Base-by-base conservation (phyloP, 2,329 filamentous ascomycete species). In the Colletotrichum theobromicola region DNA sequence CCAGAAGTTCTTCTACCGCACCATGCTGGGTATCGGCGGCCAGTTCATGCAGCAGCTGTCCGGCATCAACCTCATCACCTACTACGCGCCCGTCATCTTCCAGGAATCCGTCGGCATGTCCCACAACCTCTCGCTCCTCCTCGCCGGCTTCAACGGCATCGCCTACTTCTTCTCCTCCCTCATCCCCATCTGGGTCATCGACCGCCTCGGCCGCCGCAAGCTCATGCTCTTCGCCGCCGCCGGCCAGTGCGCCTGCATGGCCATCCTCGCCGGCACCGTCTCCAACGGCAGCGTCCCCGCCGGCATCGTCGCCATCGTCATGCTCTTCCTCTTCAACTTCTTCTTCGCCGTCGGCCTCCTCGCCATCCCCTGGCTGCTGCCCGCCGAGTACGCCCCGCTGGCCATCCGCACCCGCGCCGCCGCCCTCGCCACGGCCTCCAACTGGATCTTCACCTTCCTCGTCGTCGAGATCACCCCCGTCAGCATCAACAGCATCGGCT, bases 191-290 rank as follows among this genome's bases (percentile, higher is more conserved):
- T 84, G 81, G 80, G 70, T 82, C 28, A 82, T 84, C 32, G 82
- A 84, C 42, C 79, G 80, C 3, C 87, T 88, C 76, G 90, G 90
- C 21, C 86, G 90, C 7, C 84, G 90, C 10, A 91, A 90, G 78
- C 84, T 92, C 80, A 90, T 92, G 87, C 86, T 92, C 79, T 91
- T 84, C 26, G 82, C 82, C 2, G 81, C 79, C 15, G 78, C 75
- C 2, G 83, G 83, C 2, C 83, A 85, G 55, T 79, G 81, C 70
- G 77, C 74, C 4, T 88, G 86, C 73, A 88, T 89, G 86, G 84
- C 84, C 13, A 80, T 88, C 3, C 80, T 88, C 12, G 85, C 86
- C 4, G 85, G 84, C 10, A 87, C 87, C 0, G 84, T 87, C 1
- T 84, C 81, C 12, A 79, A 84, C 55, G 84, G 83, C 10, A 77